Conservation (phyloP, 1,284 basidiomycete species). For the Sporisorium scitamineum region DNA sequence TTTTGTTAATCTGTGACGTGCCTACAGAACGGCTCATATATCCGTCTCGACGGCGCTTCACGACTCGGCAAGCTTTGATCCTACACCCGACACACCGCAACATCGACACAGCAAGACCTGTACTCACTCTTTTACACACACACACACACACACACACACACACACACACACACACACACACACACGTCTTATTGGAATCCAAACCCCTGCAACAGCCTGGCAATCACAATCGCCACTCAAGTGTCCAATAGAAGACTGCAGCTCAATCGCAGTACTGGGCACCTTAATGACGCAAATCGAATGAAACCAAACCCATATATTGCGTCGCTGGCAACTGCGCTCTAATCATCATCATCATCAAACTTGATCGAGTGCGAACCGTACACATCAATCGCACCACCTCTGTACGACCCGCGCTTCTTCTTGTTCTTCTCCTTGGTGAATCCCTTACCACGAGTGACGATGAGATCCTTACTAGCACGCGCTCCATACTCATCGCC, state of each 20-base stretch:
- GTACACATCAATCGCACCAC: conserved; percentile 66
- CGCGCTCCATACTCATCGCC: conserved; percentile 86
- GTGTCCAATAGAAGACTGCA: too few species aligned
- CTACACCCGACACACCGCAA: conserved; percentile 48
- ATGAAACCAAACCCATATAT: too few species aligned
- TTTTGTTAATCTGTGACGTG: too few species aligned
- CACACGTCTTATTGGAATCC: conserved; percentile 71
- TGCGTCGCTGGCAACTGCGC: too few species aligned
- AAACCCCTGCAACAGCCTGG: too few species aligned
- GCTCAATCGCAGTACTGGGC: too few species aligned
- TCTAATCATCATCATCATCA: conserved; percentile 42
- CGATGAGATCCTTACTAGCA: conserved; percentile 87
- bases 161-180: conserved; percentile 74
- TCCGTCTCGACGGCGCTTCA: conserved; percentile 65
- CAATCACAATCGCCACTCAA: too few species aligned
- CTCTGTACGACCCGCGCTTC: conserved; percentile 79
- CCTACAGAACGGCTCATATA: conserved; percentile 55
- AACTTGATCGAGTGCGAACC: conserved; percentile 67
- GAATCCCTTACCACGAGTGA: conserved; percentile 93
- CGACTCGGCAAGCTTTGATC: conserved; percentile 65
- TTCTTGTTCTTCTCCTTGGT: conserved; percentile 99
- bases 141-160: too few species aligned
- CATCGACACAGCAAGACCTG: too few species aligned
- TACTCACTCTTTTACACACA: too few species aligned
- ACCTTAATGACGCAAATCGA: too few species aligned